Evolutionary conservation across 352 stramenopile species (phyloP), one percentile per base, ranked within the genome.

Genomic region (Pythium apleroticum): DNA sequence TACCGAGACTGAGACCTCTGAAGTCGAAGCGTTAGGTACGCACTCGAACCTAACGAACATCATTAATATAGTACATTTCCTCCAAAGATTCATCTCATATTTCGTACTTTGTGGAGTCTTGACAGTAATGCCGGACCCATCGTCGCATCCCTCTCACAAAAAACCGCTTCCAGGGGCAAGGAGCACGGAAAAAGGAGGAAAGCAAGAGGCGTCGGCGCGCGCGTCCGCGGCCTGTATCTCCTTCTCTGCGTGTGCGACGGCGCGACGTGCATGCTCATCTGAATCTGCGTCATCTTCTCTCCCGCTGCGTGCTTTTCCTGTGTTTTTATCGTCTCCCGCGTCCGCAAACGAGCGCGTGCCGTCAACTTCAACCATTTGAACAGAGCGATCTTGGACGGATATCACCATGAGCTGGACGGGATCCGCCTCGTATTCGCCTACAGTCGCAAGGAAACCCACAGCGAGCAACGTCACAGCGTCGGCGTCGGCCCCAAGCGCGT

Each of bases 341-440:
- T 19, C 15, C 15, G 27, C 15, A 46, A 45, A 46, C 52, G 30
- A 35, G 11, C 30, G 24, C 31, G 6, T 27, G 22, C 30, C 19
- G 15, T 14, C 52, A 57, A 57, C 52, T 57, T 57, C 52, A 57
- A 57, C 52, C 30, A 17, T 14, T 43, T 57, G 24, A 48, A 48
- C 17, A 4, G 6, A 25, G 41, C 52, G 52, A 25, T 31, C 15
- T n/a, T n/a, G 20, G 17, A 24, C 48, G 24, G 24, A 37, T 37
- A 27, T 17, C 15, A 43, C 20, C 28, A 77, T 76, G 69, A 76
- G 66, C 57, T 76, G 69, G 69, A 52, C 61, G 27, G 49, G 59
- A 15, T 73, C 61, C 37, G 63, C 30, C 9, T 57, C 65, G 43
- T 76, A 76, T 48, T 63, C 69, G 30, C 60, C 69, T 2, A 57